Evolutionary conservation across 495 filamentous ascomycete species (phyloP).

Genomic region (Thermochaetoides thermophila): DNA sequence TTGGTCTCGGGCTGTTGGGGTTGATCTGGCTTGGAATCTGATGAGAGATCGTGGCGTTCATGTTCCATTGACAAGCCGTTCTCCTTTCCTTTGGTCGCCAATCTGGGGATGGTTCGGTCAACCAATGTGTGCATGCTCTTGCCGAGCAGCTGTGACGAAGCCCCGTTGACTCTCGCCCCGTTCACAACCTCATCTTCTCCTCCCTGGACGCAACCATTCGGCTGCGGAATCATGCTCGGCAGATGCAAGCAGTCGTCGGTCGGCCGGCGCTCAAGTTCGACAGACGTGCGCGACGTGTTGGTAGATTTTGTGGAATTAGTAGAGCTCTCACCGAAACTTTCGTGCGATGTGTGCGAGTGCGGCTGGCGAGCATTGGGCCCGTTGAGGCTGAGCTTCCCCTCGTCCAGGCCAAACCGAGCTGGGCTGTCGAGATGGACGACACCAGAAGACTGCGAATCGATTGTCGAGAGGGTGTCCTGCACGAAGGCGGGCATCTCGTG

Average conservation of each 20-base stretch:
- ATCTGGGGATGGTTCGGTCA: slow-evolving; percentile 10
- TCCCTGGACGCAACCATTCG: slow-evolving; percentile 11
- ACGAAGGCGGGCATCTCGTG: slow-evolving; percentile 45
- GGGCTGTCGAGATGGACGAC: slow-evolving; percentile 20
- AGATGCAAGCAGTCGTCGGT: slow-evolving; percentile 9
- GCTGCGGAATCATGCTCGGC: slow-evolving; percentile 17
- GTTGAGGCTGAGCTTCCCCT: slow-evolving; percentile 17
- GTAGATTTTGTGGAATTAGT: slow-evolving; percentile 17
- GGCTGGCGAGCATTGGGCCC: slow-evolving; percentile 11
- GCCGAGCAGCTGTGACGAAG: slow-evolving; percentile 8
- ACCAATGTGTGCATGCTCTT: slow-evolving; percentile 9
- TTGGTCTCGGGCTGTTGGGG: too few species aligned
- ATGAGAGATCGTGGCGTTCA: too few species aligned
- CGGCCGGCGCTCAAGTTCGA: slow-evolving; percentile 9
- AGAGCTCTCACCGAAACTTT: slow-evolving; percentile 22
- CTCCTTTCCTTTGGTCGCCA: slow-evolving; percentile 2
- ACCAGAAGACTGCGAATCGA: slow-evolving; percentile 27
- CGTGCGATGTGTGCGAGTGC: slow-evolving; percentile 19
- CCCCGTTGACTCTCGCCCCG: slow-evolving; percentile 2
- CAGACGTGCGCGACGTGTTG: slow-evolving; percentile 18
- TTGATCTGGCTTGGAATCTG: too few species aligned
- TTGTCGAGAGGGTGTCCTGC: slow-evolving; percentile 33
- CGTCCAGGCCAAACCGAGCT: slow-evolving; percentile 17
- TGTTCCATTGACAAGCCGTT: not conserved
- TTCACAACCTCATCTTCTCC: too few species aligned